Percentiles rank a stretch among this genome's conserved stretches.
These are phyloP conservation scores for Dimargaris cristalligena DNA, from an alignment of 192 early-diverging fungal genomes.

Conservation along the genomic window DNA sequence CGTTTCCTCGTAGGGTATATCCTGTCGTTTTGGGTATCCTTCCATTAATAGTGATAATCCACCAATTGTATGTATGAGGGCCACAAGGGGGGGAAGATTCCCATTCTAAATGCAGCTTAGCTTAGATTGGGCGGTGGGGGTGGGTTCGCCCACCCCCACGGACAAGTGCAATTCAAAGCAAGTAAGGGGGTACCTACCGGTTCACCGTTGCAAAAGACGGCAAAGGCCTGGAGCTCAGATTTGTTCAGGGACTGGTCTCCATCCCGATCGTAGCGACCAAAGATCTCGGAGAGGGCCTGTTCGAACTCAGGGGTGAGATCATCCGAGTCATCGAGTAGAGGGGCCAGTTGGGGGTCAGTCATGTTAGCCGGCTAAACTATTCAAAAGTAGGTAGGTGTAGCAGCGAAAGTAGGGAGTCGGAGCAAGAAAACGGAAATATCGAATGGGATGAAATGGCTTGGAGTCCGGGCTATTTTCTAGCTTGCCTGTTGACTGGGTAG, in stretches of 20 bases:
- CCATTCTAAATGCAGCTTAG: background rate
- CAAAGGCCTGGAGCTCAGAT: constrained; percentile 36
- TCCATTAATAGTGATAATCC: background rate
- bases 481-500: no score
- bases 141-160: no score
- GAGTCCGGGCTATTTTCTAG: no score
- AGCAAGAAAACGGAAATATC: no score
- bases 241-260: constrained; percentile 34
- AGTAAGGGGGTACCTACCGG: constrained; percentile 16
- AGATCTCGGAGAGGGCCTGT: constrained; percentile 39
- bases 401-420: no score
- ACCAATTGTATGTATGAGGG: background rate
- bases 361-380: no score
- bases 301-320: constrained; percentile 29
- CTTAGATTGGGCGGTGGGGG: background rate
- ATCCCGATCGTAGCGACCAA: constrained; percentile 41
- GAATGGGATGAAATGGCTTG: no score
- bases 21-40: background rate
- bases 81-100: background rate
- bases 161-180: constrained; percentile 1
- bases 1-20: background rate
- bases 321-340: constrained; percentile 26
- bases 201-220: constrained; percentile 37
- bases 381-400: no score
- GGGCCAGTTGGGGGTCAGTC: no score